phyloP scores from a whole-genome alignment of 2,329 filamentous ascomycete genomes.

The Ceratocystis ficicola region DNA sequence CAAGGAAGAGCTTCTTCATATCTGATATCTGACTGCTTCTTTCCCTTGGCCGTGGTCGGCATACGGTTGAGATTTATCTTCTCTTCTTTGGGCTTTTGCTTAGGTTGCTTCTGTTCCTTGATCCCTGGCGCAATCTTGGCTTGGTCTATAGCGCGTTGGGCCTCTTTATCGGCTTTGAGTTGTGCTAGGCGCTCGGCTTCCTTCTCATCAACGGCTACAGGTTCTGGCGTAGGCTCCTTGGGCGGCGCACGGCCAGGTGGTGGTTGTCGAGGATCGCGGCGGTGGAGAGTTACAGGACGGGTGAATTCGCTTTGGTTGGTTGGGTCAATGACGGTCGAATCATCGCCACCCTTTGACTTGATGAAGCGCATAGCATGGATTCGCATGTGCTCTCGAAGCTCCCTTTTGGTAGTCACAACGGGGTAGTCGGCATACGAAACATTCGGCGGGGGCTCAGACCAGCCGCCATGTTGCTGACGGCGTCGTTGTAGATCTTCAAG shows the following conservation, averaged over 20 bases:
- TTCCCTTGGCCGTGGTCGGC: constrained; percentile 69
- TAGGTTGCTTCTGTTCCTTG: constrained; percentile 44
- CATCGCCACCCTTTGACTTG: constrained; percentile 39
- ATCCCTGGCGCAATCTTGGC: constrained; percentile 84
- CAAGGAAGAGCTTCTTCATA: constrained; percentile 95
- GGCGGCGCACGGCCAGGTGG: constrained; percentile 53
- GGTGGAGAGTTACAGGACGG: constrained; percentile 75
- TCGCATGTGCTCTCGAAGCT: constrained; percentile 64
- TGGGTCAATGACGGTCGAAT: constrained; percentile 53
- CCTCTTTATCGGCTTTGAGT: constrained; percentile 64
- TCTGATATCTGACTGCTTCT: constrained; percentile 57
- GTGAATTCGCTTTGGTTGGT: constrained; percentile 66
- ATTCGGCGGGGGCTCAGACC: constrained; percentile 41
- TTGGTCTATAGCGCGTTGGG: constrained; percentile 72
- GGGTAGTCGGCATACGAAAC: constrained; percentile 46
- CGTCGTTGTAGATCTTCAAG: constrained; percentile 30
- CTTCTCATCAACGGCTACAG: constrained; percentile 40
- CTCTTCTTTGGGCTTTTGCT: constrained; percentile 62
- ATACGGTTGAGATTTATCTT: constrained; percentile 77
- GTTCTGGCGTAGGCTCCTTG: constrained; percentile 34
- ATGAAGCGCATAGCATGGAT: constrained; percentile 77
- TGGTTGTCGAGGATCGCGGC: constrained; percentile 67
- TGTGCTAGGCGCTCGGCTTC: constrained; percentile 57
- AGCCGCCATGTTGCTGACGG: constrained; percentile 42
- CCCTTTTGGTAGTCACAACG: constrained; percentile 71